Evolutionary conservation across 2,329 filamentous ascomycete species (phyloP).

Genomic region (Paecilomyces sp.): DNA sequence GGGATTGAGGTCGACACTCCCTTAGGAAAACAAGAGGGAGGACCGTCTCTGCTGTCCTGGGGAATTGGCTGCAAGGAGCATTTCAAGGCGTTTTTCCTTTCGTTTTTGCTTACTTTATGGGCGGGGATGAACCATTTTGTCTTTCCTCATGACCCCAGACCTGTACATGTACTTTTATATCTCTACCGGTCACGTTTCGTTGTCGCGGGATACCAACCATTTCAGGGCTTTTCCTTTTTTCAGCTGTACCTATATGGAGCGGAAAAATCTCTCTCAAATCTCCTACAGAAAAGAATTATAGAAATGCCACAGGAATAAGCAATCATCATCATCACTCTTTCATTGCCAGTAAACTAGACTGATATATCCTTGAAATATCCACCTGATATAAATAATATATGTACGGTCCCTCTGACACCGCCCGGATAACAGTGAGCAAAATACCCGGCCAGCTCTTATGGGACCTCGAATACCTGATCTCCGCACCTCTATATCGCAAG

Average conservation of each 20-base stretch:
- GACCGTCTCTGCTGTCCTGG: neutral
- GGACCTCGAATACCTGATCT: constrained; percentile 50
- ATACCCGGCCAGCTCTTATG: constrained; percentile 69
- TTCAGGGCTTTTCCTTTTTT: constrained; percentile 6
- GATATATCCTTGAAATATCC: neutral
- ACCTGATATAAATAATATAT: constrained; percentile 31
- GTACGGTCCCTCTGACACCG: constrained; percentile 80
- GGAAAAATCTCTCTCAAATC: neutral
- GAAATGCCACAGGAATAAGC: neutral
- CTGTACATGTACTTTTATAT: constrained; percentile 27
- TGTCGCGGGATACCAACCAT: constrained; percentile 15
- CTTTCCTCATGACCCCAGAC: neutral
- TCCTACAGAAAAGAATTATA: constrained; percentile 4
- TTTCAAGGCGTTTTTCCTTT: constrained; percentile 26
- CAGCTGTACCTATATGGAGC: constrained; percentile 1
- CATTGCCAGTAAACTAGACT: too few relatives aligned
- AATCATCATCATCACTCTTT: neutral
- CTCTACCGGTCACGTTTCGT: neutral
- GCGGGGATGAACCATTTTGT: neutral
- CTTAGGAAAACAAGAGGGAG: neutral
- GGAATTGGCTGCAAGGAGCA: constrained; percentile 18
- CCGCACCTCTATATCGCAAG: constrained; percentile 56
- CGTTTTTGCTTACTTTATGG: constrained; percentile 12
- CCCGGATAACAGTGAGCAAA: constrained; percentile 59
- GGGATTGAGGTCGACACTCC: constrained; percentile 21